A percentile compares a stretch with the other conserved stretches of the same genome.
phyloP scores from a whole-genome alignment of 1,284 basidiomycete genomes.

The Ceratobasidium theobromae region DNA sequence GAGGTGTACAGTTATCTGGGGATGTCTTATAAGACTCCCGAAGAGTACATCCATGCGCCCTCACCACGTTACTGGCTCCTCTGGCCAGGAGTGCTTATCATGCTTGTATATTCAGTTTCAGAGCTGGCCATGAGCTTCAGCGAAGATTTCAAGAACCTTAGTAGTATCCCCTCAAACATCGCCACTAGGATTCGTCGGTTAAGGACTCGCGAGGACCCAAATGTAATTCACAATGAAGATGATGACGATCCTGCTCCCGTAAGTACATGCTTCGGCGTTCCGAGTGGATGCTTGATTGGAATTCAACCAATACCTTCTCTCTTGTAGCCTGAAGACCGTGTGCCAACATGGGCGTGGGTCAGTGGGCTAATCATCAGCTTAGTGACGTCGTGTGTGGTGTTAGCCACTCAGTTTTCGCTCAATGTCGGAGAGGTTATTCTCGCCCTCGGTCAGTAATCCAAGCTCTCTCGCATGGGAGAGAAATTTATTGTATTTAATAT shows the following conservation, averaged over 20 bases:
- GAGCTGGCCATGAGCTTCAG: slow-evolving; percentile 38
- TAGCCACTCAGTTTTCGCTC: slow-evolving; percentile 57
- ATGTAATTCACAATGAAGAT: slow-evolving; percentile 40
- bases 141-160: slow-evolving; percentile 33
- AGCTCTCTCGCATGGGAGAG: slow-evolving; percentile 38
- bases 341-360: slow-evolving; percentile 60
- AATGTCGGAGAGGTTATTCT: slow-evolving; percentile 59
- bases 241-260: slow-evolving; percentile 54
- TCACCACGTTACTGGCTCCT: slow-evolving; percentile 70
- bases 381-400: slow-evolving; percentile 57
- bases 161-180: slow-evolving; percentile 51
- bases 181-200: slow-evolving; percentile 1
- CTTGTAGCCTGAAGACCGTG: slow-evolving; percentile 49
- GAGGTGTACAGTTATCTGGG: slow-evolving; percentile 48
- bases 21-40: slow-evolving; percentile 46
- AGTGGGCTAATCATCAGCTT: slow-evolving; percentile 53
- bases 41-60: slow-evolving; percentile 49
- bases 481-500: slow-evolving; percentile 39
- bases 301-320: neutral
- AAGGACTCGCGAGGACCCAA: slow-evolving; percentile 33
- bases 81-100: slow-evolving; percentile 61
- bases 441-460: slow-evolving; percentile 42
- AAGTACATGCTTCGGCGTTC: neutral
- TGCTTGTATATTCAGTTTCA: slow-evolving; percentile 42
- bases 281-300: neutral